phyloP scores from a whole-genome alignment of 352 stramenopile genomes.

The Peronosclerospora sorghi region DNA sequence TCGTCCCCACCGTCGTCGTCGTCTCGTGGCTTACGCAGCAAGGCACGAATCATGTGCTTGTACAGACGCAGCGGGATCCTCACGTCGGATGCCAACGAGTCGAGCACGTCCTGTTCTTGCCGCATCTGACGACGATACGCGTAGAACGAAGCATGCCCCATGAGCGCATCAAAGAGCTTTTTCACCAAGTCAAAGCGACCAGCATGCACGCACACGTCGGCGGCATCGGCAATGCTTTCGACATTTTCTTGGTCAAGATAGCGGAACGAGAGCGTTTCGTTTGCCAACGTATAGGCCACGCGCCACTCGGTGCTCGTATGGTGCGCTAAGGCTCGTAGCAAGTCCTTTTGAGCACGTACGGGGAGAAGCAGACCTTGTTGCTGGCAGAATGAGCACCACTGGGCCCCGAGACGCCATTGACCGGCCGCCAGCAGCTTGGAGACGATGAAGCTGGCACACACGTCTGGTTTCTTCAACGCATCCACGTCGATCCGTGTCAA shows the following conservation, averaged over 20 bases:
- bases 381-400: conserved; percentile 49
- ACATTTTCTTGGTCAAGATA: conserved; percentile 52
- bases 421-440: conserved; percentile 65
- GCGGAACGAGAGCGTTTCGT: conserved; percentile 61
- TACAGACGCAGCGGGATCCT: conserved; percentile 52
- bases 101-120: conserved; percentile 1
- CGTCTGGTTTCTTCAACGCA: conserved; percentile 38
- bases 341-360: conserved; percentile 55
- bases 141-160: conserved; percentile 30
- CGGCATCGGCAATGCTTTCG: conserved; percentile 55
- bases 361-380: conserved; percentile 37
- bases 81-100: conserved; percentile 6
- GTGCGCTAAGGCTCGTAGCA: conserved; percentile 28
- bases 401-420: conserved; percentile 35
- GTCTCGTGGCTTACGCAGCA: conserved; percentile 31
- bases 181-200: conserved; percentile 35
- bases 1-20: neutral
- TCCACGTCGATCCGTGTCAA: conserved; percentile 37
- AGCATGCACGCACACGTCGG: conserved; percentile 48
- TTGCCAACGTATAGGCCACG: conserved; percentile 60
- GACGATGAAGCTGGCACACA: conserved; percentile 61
- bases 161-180: conserved; percentile 48
- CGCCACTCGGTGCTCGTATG: conserved; percentile 44
- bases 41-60: conserved; percentile 44
- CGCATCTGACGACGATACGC: conserved; percentile 15